Conservation (phyloP, 2,329 filamentous ascomycete genomes). For the Teratosphaeriaceae sp. region DNA sequence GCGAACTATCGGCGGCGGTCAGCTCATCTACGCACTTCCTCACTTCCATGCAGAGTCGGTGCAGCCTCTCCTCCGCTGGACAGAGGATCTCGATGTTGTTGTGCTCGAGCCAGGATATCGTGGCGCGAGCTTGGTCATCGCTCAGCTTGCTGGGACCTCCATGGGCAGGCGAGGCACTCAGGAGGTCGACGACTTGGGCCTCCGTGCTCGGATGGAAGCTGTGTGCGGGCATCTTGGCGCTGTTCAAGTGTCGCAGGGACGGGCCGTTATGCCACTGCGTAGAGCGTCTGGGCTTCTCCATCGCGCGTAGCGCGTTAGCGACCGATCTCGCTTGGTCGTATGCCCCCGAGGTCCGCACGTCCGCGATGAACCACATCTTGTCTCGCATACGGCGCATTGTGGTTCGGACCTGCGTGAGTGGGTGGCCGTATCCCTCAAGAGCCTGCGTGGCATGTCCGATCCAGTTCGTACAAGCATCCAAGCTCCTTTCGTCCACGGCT, state of each 20-base stretch:
- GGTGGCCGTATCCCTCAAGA: background rate
- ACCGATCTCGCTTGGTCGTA: conserved; percentile 86
- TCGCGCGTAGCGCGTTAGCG: conserved; percentile 80
- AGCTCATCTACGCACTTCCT: conserved; percentile 79
- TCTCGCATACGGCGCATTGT: conserved; percentile 47
- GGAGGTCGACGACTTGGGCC: conserved; percentile 76
- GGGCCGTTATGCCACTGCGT: conserved; percentile 34
- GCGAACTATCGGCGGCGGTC: conserved; percentile 77
- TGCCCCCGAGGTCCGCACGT: conserved; percentile 80
- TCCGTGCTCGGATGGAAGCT: conserved; percentile 72
- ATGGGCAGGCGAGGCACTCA: conserved; percentile 75
- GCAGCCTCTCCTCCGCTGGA: conserved; percentile 87
- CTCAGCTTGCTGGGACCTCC: conserved; percentile 91
- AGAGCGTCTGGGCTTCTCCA: conserved; percentile 56
- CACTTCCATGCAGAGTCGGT: conserved; percentile 86
- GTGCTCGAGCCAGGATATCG: conserved; percentile 71
- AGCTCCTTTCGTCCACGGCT: background rate
- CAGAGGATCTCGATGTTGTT: conserved; percentile 88
- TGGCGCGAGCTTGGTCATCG: conserved; percentile 89
- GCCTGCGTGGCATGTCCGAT: background rate
- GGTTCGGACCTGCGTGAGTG: background rate
- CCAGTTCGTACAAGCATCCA: conserved; percentile 3
- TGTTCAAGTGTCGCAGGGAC: conserved; percentile 36
- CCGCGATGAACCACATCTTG: conserved; percentile 98
- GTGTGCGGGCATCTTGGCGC: conserved; percentile 39